Evolutionary conservation across 768 basidiomycete species (phyloP).

Genomic region (Dentipellis sp.): DNA sequence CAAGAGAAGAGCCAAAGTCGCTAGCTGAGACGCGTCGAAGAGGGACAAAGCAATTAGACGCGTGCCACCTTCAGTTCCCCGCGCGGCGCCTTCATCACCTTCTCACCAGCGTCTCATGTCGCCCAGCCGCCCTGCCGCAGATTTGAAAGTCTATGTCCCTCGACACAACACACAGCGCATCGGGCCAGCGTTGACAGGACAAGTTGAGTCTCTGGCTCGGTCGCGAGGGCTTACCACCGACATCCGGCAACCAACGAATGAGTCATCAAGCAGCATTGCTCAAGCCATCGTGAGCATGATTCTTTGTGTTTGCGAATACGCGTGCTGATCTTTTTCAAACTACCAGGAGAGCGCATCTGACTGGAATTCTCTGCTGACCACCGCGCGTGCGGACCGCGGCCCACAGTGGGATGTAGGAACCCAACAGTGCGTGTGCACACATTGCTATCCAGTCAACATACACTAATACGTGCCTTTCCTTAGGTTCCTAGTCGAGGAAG

Average conservation of each 20-base stretch:
- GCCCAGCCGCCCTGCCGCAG: slow-evolving; percentile 45
- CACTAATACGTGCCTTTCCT: too few species aligned
- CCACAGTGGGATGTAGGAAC: slow-evolving; percentile 87
- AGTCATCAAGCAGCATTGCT: slow-evolving; percentile 36
- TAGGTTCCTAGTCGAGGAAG: slow-evolving; percentile 71
- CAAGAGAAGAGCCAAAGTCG: too few species aligned
- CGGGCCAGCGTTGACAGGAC: slow-evolving; percentile 49
- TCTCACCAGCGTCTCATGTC: slow-evolving; percentile 34
- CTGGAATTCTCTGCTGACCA: slow-evolving; percentile 76
- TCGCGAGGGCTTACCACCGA: slow-evolving; percentile 42
- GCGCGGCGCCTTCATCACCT: too few species aligned
- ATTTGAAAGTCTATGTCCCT: slow-evolving; percentile 58
- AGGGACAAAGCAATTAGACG: too few species aligned
- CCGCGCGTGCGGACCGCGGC: slow-evolving; percentile 72
- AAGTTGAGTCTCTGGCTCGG: slow-evolving; percentile 49
- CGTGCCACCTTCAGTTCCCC: too few species aligned
- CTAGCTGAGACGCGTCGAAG: too few species aligned
- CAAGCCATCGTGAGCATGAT: slow-evolving; percentile 53
- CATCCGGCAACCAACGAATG: slow-evolving; percentile 52
- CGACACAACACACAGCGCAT: slow-evolving; percentile 69
- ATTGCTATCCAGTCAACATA: too few species aligned
- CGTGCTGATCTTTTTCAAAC: not conserved
- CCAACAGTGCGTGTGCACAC: slow-evolving; percentile 52
- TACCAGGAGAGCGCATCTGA: slow-evolving; percentile 70
- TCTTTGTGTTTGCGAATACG: not conserved